phyloP scores from a whole-genome alignment of 2,329 filamentous ascomycete genomes.

The Chaetomiaceae sp. region DNA sequence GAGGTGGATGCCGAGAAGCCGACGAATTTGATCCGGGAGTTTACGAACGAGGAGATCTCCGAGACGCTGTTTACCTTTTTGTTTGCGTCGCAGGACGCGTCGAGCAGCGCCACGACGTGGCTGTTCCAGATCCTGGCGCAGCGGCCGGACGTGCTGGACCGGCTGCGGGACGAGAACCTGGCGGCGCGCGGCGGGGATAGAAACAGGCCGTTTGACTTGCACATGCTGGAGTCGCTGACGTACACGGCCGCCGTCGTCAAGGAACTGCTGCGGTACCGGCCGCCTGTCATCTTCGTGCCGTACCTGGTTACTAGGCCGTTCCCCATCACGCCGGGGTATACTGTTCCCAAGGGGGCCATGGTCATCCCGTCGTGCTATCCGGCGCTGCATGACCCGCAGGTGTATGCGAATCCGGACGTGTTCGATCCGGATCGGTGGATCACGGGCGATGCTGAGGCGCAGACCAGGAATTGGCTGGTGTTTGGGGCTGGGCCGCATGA shows the following conservation, averaged over 20 bases:
- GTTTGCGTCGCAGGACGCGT: constrained; percentile 95
- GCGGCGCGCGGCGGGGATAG: constrained; percentile 49
- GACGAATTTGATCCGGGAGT: constrained; percentile 73
- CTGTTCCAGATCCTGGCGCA: constrained; percentile 92
- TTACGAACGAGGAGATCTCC: constrained; percentile 84
- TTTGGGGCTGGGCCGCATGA: constrained; percentile 96
- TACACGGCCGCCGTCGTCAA: constrained; percentile 91
- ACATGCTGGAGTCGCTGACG: constrained; percentile 79
- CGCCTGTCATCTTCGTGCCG: constrained; percentile 95
- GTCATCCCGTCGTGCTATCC: constrained; percentile 87
- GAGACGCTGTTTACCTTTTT: constrained; percentile 95
- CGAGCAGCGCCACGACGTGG: constrained; percentile 89
- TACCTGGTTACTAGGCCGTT: constrained; percentile 94
- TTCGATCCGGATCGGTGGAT: constrained; percentile 94
- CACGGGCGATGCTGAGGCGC: constrained; percentile 79
- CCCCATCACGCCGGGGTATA: constrained; percentile 80
- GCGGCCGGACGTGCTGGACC: constrained; percentile 82
- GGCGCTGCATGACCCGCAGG: constrained; percentile 84
- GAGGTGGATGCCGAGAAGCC: constrained; percentile 74
- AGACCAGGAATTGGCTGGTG: constrained; percentile 92
- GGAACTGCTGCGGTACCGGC: constrained; percentile 87
- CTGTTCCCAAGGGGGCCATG: constrained; percentile 91
- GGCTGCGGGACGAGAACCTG: constrained; percentile 87
- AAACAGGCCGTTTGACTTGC: constrained; percentile 64
- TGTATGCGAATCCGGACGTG: constrained; percentile 81